Conservation (phyloP, 2,329 filamentous ascomycete species). For the Phyllosticta capitalensis region DNA sequence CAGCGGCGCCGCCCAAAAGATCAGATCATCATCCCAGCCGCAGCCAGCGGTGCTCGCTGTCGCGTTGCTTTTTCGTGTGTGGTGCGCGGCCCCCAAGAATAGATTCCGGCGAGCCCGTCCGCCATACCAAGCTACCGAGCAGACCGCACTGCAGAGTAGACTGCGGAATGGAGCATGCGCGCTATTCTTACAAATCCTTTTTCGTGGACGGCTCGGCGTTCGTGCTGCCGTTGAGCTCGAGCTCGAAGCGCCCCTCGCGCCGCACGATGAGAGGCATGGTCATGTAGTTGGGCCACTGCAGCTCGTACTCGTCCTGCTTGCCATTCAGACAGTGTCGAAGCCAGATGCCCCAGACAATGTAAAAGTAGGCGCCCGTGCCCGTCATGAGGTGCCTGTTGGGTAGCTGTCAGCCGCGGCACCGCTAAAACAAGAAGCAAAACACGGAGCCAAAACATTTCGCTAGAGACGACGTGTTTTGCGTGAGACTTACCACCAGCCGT, state of each 20-base stretch:
- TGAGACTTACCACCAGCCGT: slow-evolving; percentile 58
- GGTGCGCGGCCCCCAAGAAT: too few species aligned
- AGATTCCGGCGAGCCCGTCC: too few species aligned
- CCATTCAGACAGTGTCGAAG: slow-evolving; percentile 67
- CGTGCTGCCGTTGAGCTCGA: slow-evolving; percentile 3
- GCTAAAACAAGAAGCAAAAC: neutral
- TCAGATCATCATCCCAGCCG: too few species aligned
- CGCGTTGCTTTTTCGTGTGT: too few species aligned
- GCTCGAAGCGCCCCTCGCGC: neutral
- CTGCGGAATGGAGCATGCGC: neutral
- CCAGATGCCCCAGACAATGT: slow-evolving; percentile 78
- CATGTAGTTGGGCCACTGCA: slow-evolving; percentile 58
- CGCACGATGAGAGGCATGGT: slow-evolving; percentile 44
- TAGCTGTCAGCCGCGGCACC: neutral
- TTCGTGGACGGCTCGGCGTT: neutral
- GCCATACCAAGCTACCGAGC: too few species aligned
- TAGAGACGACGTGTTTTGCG: too few species aligned
- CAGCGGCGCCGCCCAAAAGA: too few species aligned
- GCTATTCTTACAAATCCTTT: neutral
- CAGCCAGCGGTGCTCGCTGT: too few species aligned
- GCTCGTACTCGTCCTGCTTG: slow-evolving; percentile 58
- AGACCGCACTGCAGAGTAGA: neutral
- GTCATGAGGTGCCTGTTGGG: slow-evolving; percentile 63
- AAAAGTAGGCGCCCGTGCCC: slow-evolving; percentile 72
- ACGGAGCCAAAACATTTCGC: neutral